These are phyloP conservation scores for Trypanosoma conorhini DNA, from an alignment of 208 protist genomes.

Conservation along the genomic window DNA sequence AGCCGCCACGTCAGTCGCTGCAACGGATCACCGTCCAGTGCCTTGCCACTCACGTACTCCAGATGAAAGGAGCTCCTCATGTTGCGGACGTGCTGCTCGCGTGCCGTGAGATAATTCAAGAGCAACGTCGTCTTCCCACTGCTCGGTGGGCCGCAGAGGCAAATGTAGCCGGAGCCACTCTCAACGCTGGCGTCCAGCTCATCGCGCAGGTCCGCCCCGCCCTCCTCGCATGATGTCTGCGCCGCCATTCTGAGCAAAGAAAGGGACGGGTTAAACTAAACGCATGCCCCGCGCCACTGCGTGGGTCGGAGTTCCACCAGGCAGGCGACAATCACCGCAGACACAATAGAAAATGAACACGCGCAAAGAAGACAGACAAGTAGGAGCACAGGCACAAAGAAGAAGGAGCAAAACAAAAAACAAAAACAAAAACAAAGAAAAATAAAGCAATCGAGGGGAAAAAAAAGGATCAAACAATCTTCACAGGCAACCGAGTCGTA, in stretches of 20 bases:
- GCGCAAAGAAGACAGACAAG: too few species aligned
- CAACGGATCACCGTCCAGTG: conserved; percentile 19
- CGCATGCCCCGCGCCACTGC: not conserved
- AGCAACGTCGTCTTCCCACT: conserved; percentile 78
- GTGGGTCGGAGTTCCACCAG: not conserved
- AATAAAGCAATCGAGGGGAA: too few species aligned
- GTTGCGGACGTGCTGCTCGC: conserved; percentile 40
- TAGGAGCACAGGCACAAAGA: too few species aligned
- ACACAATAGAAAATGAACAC: not conserved
- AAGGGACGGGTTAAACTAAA: conserved; percentile 16
- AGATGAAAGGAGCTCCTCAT: conserved; percentile 18
- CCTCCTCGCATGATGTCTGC: not conserved
- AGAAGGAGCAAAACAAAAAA: too few species aligned
- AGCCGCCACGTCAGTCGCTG: conserved; percentile 24
- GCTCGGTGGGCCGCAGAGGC: conserved; percentile 69
- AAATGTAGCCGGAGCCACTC: conserved; percentile 79
- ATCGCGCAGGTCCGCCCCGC: conserved; percentile 38
- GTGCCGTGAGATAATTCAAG: conserved; percentile 48
- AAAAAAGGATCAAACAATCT: not conserved
- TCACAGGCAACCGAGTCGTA: not conserved
- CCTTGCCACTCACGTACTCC: conserved; percentile 49
- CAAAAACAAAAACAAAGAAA: too few species aligned
- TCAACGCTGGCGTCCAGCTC: conserved; percentile 74
- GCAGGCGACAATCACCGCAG: not conserved
- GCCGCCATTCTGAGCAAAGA: conserved; percentile 5